Evolutionary conservation across 2,329 filamentous ascomycete genomes (phyloP).

Genomic region (Microsporum audouinii): DNA sequence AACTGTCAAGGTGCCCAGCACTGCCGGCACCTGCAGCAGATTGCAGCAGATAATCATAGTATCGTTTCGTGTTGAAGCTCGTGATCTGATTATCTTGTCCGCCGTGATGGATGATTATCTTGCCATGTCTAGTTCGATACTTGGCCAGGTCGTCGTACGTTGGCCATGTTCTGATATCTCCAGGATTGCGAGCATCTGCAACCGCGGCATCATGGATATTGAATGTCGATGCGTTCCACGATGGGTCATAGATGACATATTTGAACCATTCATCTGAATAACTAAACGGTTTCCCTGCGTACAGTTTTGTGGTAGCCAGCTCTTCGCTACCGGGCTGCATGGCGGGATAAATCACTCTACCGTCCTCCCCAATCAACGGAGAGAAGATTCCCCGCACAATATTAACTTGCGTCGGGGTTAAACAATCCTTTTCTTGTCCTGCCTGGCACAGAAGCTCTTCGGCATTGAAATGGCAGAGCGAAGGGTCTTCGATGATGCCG

Average conservation of each 20-base stretch:
- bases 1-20: neutral
- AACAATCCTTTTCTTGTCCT: neutral
- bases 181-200: slow-evolving; percentile 26
- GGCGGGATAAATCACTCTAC: slow-evolving; percentile 14
- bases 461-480: slow-evolving; percentile 1
- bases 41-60: slow-evolving; percentile 23
- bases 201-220: slow-evolving; percentile 12
- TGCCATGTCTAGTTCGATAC: neutral
- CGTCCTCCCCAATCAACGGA: slow-evolving; percentile 5
- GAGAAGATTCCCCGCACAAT: neutral
- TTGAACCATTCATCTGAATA: slow-evolving; percentile 22
- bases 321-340: slow-evolving; percentile 14
- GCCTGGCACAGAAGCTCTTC: neutral
- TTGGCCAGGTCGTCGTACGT: slow-evolving; percentile 18
- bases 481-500: neutral
- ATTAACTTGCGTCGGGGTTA: neutral
- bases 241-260: slow-evolving; percentile 26
- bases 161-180: slow-evolving; percentile 33
- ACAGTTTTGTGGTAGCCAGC: slow-evolving; percentile 17
- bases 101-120: neutral
- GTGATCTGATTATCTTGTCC: neutral
- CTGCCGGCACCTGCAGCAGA: slow-evolving; percentile 9
- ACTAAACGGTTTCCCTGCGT: slow-evolving; percentile 21
- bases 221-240: slow-evolving; percentile 23
- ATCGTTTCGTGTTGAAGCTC: neutral